phyloP scores from a whole-genome alignment of 1,139 yeast species.

The Scheffersomyces insectosa region DNA sequence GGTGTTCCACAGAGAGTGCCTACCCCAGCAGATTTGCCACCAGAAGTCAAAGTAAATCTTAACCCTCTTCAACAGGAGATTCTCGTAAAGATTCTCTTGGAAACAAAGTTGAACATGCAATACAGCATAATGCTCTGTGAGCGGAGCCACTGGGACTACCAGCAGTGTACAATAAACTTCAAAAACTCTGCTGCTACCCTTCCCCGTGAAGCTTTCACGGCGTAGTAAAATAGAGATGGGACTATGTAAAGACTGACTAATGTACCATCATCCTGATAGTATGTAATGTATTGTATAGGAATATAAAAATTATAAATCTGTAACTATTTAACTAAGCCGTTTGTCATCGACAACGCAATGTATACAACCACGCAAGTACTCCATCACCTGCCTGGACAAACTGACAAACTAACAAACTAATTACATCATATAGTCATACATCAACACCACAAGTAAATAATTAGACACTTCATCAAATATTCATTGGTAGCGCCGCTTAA shows the following conservation, averaged over 20 bases:
- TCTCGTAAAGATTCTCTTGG: constrained; percentile 62
- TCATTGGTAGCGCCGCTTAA: no score
- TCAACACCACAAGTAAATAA: no score
- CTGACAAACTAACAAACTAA: no score
- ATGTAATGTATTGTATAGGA: no score
- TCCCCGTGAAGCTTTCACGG: constrained; percentile 43
- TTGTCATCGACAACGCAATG: no score
- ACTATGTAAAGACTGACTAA: not conserved
- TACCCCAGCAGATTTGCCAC: constrained; percentile 43
- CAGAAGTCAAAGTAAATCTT: constrained; percentile 55
- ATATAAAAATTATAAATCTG: no score
- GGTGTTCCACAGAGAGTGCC: constrained; percentile 17
- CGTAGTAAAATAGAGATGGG: constrained; percentile 1
- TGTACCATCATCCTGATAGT: not conserved
- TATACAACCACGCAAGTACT: no score
- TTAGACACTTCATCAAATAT: no score
- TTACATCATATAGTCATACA: no score
- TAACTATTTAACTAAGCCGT: no score
- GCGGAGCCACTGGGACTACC: constrained; percentile 85
- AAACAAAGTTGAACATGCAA: constrained; percentile 75
- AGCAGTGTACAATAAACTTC: constrained; percentile 69
- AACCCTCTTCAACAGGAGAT: constrained; percentile 63
- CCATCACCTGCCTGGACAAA: no score
- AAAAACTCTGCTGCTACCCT: constrained; percentile 55
- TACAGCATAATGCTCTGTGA: constrained; percentile 84